Evolutionary conservation across 495 filamentous ascomycete species (phyloP).

Genomic region (Neurospora sp.): DNA sequence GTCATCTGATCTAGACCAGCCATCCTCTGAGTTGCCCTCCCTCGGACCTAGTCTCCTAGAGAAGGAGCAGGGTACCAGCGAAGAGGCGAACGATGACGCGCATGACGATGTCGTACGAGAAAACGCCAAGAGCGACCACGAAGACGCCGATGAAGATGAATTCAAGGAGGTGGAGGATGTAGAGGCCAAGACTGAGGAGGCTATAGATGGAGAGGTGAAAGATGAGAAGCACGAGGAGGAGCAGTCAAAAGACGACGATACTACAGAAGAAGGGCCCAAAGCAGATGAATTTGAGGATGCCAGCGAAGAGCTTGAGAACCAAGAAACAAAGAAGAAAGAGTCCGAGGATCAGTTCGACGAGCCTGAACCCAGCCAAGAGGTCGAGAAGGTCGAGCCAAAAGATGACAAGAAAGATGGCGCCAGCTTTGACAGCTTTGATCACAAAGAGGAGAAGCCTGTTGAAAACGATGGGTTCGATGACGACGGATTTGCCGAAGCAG

Average conservation of each 20-base stretch:
- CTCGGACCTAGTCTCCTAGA: neutral
- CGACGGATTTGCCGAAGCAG: neutral
- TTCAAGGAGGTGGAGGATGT: neutral
- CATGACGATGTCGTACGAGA: neutral
- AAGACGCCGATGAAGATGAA: neutral
- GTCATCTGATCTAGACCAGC: constrained; percentile 15
- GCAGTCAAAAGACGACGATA: neutral
- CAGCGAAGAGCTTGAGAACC: neutral
- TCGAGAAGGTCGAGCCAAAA: neutral
- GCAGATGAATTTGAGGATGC: neutral
- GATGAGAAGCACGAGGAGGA: neutral
- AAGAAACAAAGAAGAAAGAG: neutral
- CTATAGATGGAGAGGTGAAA: neutral
- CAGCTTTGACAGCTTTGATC: neutral
- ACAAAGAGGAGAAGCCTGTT: neutral
- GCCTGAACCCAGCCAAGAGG: neutral
- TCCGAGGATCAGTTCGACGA: neutral
- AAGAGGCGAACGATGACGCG: neutral
- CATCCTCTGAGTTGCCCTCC: constrained; percentile 8
- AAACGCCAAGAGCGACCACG: constrained; percentile 1
- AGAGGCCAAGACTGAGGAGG: neutral
- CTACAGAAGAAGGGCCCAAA: neutral
- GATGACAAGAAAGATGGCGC: neutral
- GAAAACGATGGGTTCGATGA: neutral
- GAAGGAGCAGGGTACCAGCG: neutral